Evolutionary conservation across 257 asterid genomes (phyloP).

Genomic region (Orobanche coerulescens): DNA sequence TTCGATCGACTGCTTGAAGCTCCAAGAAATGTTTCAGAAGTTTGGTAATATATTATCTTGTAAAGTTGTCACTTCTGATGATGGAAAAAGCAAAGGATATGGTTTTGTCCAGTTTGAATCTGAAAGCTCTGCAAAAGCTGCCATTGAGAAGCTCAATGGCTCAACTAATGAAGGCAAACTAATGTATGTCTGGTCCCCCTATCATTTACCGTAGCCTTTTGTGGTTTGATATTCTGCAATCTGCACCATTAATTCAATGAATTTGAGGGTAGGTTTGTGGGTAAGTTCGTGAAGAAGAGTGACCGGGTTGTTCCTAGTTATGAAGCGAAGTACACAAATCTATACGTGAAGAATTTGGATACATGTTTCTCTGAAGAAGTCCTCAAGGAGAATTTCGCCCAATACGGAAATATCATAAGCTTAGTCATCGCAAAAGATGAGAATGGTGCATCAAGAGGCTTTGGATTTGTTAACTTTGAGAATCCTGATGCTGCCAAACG

Average conservation of each 20-base stretch:
- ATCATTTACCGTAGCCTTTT: neutral
- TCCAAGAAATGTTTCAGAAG: constrained; percentile 47
- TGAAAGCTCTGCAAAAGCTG: constrained; percentile 41
- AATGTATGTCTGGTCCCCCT: constrained; percentile 29
- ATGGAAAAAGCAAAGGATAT: constrained; percentile 59
- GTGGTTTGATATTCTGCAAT: constrained; percentile 1
- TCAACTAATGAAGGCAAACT: constrained; percentile 34
- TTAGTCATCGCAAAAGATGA: constrained; percentile 46
- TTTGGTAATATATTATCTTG: constrained; percentile 44
- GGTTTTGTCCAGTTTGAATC: constrained; percentile 57
- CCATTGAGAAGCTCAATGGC: constrained; percentile 50
- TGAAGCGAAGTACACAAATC: constrained; percentile 44
- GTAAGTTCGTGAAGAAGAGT: constrained; percentile 49
- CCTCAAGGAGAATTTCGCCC: constrained; percentile 47
- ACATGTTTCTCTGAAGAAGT: constrained; percentile 42
- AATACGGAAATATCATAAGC: constrained; percentile 48
- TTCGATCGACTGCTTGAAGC: constrained; percentile 34
- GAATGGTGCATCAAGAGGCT: constrained; percentile 62
- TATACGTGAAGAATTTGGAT: constrained; percentile 63
- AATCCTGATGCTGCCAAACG: constrained; percentile 52
- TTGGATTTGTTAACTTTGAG: constrained; percentile 69
- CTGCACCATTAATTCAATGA: neutral
- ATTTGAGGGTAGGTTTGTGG: constrained; percentile 35
- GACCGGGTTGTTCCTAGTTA: constrained; percentile 29
- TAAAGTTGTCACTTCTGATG: constrained; percentile 41